Percentiles rank a stretch among this genome's conserved stretches.
Conservation (phyloP, 2,329 filamentous ascomycete genomes). For the Pseudogymnoascus sp. region DNA sequence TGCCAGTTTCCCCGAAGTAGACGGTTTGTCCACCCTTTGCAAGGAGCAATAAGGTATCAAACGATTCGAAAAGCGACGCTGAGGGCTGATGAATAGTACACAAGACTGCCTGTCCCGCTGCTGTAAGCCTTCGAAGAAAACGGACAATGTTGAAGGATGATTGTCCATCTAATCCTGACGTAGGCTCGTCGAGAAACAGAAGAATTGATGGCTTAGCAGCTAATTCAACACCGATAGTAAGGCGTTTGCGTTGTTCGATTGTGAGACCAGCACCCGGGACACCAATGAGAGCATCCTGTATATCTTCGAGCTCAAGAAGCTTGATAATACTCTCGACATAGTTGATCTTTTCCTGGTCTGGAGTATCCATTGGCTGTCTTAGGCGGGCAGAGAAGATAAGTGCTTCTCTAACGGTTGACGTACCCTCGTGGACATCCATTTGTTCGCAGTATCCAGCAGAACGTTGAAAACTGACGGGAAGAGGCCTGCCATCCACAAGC, state of each 20-base stretch:
- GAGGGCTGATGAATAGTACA: conserved; percentile 52
- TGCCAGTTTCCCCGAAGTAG: conserved; percentile 61
- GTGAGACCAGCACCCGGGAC: conserved; percentile 54
- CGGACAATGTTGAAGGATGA: conserved; percentile 56
- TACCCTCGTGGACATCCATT: conserved; percentile 80
- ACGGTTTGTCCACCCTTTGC: conserved; percentile 59
- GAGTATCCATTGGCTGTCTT: conserved; percentile 67
- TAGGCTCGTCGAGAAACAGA: conserved; percentile 56
- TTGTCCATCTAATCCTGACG: conserved; percentile 57
- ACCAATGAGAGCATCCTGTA: conserved; percentile 59
- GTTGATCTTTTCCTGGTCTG: conserved; percentile 70
- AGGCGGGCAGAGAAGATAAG: conserved; percentile 80
- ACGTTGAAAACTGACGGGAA: conserved; percentile 78
- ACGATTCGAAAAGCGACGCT: conserved; percentile 45
- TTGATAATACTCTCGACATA: conserved; percentile 70
- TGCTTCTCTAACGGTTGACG: conserved; percentile 79
- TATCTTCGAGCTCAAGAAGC: conserved; percentile 60
- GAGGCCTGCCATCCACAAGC: conserved; percentile 56
- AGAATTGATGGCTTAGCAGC: conserved; percentile 51
- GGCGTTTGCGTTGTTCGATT: conserved; percentile 54
- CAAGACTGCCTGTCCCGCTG: conserved; percentile 45
- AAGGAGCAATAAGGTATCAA: conserved; percentile 58
- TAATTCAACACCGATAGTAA: conserved; percentile 54
- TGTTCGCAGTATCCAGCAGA: conserved; percentile 74
- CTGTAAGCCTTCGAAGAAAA: conserved; percentile 55